These are phyloP conservation scores for Quercus parvula DNA, from an alignment of 306 rosid genomes.

Conservation along the genomic window DNA sequence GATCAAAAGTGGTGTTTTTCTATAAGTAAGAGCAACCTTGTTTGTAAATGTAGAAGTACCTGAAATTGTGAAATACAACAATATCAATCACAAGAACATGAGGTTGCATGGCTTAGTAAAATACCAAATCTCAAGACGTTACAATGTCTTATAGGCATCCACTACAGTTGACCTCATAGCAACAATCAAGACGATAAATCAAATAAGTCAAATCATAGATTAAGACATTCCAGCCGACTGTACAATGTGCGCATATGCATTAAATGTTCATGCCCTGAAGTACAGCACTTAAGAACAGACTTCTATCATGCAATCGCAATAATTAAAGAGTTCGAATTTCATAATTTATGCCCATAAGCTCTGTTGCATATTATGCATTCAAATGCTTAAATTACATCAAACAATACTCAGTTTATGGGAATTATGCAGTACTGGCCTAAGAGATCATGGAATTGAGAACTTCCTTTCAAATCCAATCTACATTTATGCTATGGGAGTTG, in stretches of 20 bases:
- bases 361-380: not conserved
- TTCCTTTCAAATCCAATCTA: not conserved
- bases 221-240: not conserved
- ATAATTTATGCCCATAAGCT: too few relatives aligned
- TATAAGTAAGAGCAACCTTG: conserved; percentile 55
- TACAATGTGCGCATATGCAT: not conserved
- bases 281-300: not conserved
- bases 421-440: not conserved
- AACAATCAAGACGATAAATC: not conserved
- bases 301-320: not conserved
- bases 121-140: not conserved
- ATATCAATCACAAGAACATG: not conserved
- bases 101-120: not conserved
- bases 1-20: conserved; percentile 49
- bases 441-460: not conserved
- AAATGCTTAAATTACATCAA: not conserved
- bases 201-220: not conserved
- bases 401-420: not conserved
- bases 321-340: not conserved
- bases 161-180: not conserved
- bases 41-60: conserved; percentile 53
- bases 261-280: not conserved
- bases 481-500: not conserved
- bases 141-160: not conserved
- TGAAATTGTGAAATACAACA: conserved; percentile 28